Percentiles rank a stretch among this genome's conserved stretches.
Evolutionary conservation across 2,329 filamentous ascomycete species (phyloP).

Genomic region (Fusarium avenaceum): DNA sequence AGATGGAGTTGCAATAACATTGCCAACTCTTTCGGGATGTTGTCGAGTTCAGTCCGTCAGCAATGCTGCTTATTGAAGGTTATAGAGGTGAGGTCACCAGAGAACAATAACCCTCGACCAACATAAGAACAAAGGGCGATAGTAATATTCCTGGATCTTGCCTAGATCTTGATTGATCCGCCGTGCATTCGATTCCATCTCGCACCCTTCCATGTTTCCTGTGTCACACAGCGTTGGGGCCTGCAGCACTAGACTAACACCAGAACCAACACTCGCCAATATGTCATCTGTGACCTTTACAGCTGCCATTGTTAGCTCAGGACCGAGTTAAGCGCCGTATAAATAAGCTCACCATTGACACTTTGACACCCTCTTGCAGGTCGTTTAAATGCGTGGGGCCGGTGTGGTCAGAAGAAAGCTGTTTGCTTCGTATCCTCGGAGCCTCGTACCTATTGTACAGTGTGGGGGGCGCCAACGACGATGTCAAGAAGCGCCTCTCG

Average conservation of each 20-base stretch:
- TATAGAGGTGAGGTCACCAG: neutral
- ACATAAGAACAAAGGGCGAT: conserved; percentile 12
- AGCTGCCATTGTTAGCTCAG: neutral
- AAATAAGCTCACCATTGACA: conserved; percentile 15
- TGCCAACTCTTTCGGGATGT: neutral
- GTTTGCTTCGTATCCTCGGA: conserved; percentile 31
- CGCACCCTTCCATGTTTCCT: conserved; percentile 2
- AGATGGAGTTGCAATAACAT: conserved; percentile 1
- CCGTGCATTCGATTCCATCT: conserved; percentile 4
- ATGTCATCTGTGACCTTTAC: neutral
- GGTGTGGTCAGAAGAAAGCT: conserved; percentile 20
- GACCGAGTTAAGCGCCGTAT: neutral
- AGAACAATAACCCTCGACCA: neutral
- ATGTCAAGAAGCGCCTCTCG: conserved; percentile 15
- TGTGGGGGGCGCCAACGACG: conserved; percentile 36
- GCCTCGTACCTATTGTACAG: conserved; percentile 29
- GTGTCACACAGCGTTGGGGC: conserved; percentile 26
- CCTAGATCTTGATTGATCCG: conserved; percentile 12
- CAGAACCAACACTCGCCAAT: conserved; percentile 9
- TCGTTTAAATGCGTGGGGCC: conserved; percentile 18
- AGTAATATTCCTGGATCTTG: conserved; percentile 9
- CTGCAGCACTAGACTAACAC: conserved; percentile 27
- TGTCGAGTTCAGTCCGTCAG: neutral
- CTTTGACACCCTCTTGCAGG: conserved; percentile 16
- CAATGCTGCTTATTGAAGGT: neutral